Conservation (phyloP, 306 rosid species). For the Mimosa pudica region DNA sequence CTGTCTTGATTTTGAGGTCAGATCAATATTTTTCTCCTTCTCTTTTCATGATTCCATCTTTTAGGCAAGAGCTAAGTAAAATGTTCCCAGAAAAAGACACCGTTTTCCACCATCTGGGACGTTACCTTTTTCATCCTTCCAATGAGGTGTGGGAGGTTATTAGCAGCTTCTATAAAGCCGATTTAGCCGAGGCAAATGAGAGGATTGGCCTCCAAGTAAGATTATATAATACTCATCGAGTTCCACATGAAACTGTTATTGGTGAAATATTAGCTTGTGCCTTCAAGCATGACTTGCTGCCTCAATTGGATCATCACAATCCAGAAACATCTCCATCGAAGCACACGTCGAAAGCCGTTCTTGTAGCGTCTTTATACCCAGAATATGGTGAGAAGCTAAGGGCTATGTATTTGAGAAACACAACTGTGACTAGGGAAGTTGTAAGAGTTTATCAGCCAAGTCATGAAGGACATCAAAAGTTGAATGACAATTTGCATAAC, state of each 20-base stretch:
- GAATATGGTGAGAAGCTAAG: slow-evolving; percentile 65
- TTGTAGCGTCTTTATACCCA: slow-evolving; percentile 64
- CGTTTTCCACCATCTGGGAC: slow-evolving; percentile 52
- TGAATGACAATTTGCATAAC: slow-evolving; percentile 59
- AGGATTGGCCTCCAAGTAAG: slow-evolving; percentile 52
- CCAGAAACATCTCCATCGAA: slow-evolving; percentile 31
- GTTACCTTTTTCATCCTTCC: slow-evolving; percentile 54
- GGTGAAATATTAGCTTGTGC: slow-evolving; percentile 68
- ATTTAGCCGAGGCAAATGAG: slow-evolving; percentile 46
- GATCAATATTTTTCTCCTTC: slow-evolving; percentile 59
- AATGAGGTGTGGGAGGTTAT: slow-evolving; percentile 59
- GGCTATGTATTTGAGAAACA: slow-evolving; percentile 51
- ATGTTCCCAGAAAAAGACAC: slow-evolving; percentile 50
- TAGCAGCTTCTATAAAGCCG: slow-evolving; percentile 37
- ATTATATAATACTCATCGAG: slow-evolving; percentile 45
- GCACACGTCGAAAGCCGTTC: slow-evolving; percentile 58
- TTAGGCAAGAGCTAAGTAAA: slow-evolving; percentile 41
- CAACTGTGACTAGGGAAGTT: slow-evolving; percentile 53
- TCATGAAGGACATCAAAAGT: slow-evolving; percentile 74
- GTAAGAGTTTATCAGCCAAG: slow-evolving; percentile 69
- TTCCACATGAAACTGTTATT: slow-evolving; percentile 53
- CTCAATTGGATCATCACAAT: slow-evolving; percentile 42
- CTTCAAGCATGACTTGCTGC: slow-evolving; percentile 60
- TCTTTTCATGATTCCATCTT: slow-evolving; percentile 57
- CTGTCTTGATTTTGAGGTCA: slow-evolving; percentile 53